phyloP scores from a whole-genome alignment of 2,329 filamentous ascomycete species.

The Cadophora luteo-olivacea region DNA sequence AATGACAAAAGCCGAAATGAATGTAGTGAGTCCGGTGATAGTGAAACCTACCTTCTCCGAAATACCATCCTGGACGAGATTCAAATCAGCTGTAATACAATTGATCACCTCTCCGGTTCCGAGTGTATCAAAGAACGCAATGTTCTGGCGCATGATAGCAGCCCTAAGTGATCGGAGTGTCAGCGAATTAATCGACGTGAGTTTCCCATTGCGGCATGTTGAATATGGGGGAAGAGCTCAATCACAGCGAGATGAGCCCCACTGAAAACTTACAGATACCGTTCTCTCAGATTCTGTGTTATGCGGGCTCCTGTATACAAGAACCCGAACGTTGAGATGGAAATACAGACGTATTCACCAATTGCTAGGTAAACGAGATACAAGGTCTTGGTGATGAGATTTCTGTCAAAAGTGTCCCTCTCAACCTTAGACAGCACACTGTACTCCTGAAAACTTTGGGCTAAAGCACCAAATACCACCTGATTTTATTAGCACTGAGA shows the following conservation, averaged over 20 bases:
- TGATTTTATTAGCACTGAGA: slow-evolving; percentile 83
- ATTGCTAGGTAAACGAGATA: neutral
- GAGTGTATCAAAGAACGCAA: slow-evolving; percentile 89
- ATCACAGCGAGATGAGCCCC: neutral
- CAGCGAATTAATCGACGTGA: neutral
- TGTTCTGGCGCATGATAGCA: slow-evolving; percentile 84
- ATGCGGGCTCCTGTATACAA: slow-evolving; percentile 68
- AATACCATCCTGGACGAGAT: slow-evolving; percentile 89
- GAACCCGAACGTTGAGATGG: neutral
- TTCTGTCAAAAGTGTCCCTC: neutral
- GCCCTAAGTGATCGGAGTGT: slow-evolving; percentile 43
- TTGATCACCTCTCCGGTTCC: slow-evolving; percentile 91
- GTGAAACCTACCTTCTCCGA: slow-evolving; percentile 85
- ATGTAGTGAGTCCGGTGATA: slow-evolving; percentile 78
- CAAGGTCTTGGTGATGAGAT: neutral
- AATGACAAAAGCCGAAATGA: slow-evolving; percentile 85
- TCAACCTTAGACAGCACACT: neutral
- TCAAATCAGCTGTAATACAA: slow-evolving; percentile 89
- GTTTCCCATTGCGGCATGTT: neutral
- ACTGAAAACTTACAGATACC: slow-evolving; percentile 64
- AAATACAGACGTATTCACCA: neutral
- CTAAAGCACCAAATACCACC: slow-evolving; percentile 78
- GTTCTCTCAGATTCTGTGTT: slow-evolving; percentile 75
- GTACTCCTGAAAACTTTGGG: slow-evolving; percentile 53
- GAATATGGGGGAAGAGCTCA: neutral